Percentiles rank a stretch among this genome's conserved stretches.
Evolutionary conservation across 805 yeast species (phyloP).

Genomic region (Lipomyces sp.): DNA sequence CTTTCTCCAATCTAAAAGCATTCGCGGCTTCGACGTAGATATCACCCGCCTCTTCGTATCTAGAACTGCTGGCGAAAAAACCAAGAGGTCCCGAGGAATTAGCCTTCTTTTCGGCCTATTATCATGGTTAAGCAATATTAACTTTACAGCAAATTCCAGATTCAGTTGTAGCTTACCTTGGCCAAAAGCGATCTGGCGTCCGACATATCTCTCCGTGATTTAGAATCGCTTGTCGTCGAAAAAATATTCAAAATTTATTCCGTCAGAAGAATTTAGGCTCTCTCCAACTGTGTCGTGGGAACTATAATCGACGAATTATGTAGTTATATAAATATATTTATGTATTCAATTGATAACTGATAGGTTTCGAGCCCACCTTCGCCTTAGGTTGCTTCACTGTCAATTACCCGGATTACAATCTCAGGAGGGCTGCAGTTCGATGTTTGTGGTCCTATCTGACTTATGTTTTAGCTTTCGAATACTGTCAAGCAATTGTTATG

Average conservation of each 20-base stretch:
- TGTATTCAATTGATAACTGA: too few species aligned
- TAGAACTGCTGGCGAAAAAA: slow-evolving; percentile 48
- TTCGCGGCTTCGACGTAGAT: slow-evolving; percentile 93
- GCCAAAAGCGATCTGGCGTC: slow-evolving; percentile 29
- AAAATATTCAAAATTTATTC: neutral
- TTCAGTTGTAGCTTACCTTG: slow-evolving; percentile 27
- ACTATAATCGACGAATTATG: neutral
- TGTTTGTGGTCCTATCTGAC: neutral
- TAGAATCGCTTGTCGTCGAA: neutral
- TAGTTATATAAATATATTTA: neutral
- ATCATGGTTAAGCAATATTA: neutral
- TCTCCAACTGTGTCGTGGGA: neutral
- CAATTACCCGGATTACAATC: neutral
- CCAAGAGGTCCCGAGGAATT: slow-evolving; percentile 69
- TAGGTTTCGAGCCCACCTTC: too few species aligned
- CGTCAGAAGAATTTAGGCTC: neutral
- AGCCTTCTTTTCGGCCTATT: slow-evolving; percentile 70
- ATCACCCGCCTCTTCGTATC: slow-evolving; percentile 91
- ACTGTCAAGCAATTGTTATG: neutral
- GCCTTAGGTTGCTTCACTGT: neutral
- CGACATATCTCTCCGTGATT: slow-evolving; percentile 37
- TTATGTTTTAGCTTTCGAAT: too few species aligned
- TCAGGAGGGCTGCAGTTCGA: neutral
- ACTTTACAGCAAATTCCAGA: neutral
- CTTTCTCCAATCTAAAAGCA: slow-evolving; percentile 74